Evolutionary conservation across 2,329 filamentous ascomycete species (phyloP), one percentile per base, ranked within the genome.

Genomic region (Cladophialophora immunda): DNA sequence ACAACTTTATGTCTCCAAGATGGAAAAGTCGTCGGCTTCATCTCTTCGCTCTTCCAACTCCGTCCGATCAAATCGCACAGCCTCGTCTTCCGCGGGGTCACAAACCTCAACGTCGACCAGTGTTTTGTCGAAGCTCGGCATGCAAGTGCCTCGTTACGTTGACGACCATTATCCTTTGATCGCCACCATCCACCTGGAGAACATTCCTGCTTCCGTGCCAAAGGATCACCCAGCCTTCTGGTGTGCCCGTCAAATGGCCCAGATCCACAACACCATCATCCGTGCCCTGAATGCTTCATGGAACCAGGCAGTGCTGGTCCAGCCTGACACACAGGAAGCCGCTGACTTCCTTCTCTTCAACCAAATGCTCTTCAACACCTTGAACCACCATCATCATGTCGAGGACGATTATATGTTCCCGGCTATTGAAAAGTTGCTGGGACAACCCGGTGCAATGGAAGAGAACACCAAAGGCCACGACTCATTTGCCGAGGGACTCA

Each of bases 91-190:
- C 86, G 87, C 36, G 88, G 88, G 22, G 84, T 86, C 1, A 97
- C 88, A 11, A 97, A 86, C 3, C 97, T 92, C 0, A 94, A 94
- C 76, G 94, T 97, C 55, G 98, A 89, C 67, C 93, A 90, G 54
- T 19, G 36, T 11, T 38, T 58, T 55, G 9, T 68, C 69, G 25
- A 62, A 36, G 30, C 56, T 55, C 29, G 67, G 56, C 45, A 62
- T 65, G 19, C 66, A 58, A 3, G 34, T 45, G 11, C 65, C 68
- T 15, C 68, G 67, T 15, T 73, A 61, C 50, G 69, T 66, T 11
- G 71, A 72, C 47, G 70, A 73, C 36, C 70, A 72, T 55, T 73
- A 72, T 29, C 71, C 70, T 15, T 64, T 73, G 25, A 73, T 73
- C 54, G 63, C 64, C 53, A 71, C 65, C 41, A 69, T 70, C 25